Evolutionary conservation across 2,329 filamentous ascomycete species (phyloP), one percentile per base, ranked within the genome.

Genomic region (Talaromyces albobiverticillius): DNA sequence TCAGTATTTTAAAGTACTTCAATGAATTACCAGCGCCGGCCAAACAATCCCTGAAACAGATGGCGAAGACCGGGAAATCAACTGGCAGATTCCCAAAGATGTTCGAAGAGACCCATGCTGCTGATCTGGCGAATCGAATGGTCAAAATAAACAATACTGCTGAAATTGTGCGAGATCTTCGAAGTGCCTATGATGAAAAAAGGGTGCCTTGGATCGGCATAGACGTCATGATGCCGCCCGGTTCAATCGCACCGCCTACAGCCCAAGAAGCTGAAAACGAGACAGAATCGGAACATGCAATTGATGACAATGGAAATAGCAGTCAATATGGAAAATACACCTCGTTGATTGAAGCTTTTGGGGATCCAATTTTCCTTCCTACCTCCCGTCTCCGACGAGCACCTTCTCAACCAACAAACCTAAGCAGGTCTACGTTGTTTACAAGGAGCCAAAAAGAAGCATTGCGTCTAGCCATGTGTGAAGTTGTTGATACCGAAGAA

Each of bases 1-100:
- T 97, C 71, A 91, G 90, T 54, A 79, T 99, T 61, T 88, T 87
- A 77, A 96, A 95, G 71, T 99, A 96, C 78, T 97, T 96, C 68
- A 82, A 83, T 57, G 93, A 97, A 73, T 79, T 99, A 50, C 85
- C 92, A 20, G 82, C 88, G 52, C 78, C 82, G 34, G 86, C 91
- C 67, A 95, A 90, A 77, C 79, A 79, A 63, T 81, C 84, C 57
- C 81, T 95, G 70, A 84, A 79, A 51, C 72, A 77, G 42, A 72
- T 79, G 51, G 74, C 77, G 52, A 78, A 77, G 58, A 71, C 77
- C 22, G 71, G 79, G 63, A 78, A 78, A 20, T 79, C 82, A 54
- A 78, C 82, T 48, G 84, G 83, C 38, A 86, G 84, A 40, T 80
- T 82, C 1, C 83, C 87, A 18, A 78, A 80, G 41, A 79, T 96